Base-by-base conservation (phyloP, 2,329 filamentous ascomycete species). In the Diaporthe ampelina region DNA sequence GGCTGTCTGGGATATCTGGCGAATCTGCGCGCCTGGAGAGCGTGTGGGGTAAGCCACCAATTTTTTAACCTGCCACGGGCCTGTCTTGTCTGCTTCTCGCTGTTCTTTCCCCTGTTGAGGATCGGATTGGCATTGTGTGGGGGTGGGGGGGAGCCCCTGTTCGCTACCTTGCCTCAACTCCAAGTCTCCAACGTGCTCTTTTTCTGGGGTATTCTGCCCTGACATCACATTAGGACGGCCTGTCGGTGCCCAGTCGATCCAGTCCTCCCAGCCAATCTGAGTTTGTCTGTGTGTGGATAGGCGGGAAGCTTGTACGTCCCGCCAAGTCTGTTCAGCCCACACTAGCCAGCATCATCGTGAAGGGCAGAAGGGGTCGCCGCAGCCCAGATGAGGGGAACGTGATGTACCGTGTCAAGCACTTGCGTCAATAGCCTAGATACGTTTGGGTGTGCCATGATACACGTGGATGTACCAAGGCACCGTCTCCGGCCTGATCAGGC, bases 261-360 rank as follows among this genome's bases (percentile, higher is more conserved):
- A 29, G 29, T 29, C 29, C 29, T 29, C 29, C 37, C 37, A 13
- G 13, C 37, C 37, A 10, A 40, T 13, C 37, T 13, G 37, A 4
- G 11, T 40, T 40, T 40, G 13, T 40, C 37, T 11, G 37, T 40
- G 10, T 40, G 37, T 40, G 11, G 37, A 45, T 17, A 45, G 43
- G 15, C 43, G 15, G 43, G 17, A 40, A 40, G 37, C 37, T 40
- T 40, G 37, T 32, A 7, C 29, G 29, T 32, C 29, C 29, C 29
- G 29, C 29, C 29, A 32, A 32, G 29, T 32, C 29, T 5, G 29
- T 32, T 32, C 29, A 32, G 29, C 29, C 29, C 29, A 32, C 29
- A 32, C 29, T 32, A 63, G 59, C 59, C 59, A 63, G 59, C 59
- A 63, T 63, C 59, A 63, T 63, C 59, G 59, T 65, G 37, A 40